These are phyloP conservation scores for Candida railenensis DNA, from an alignment of 805 yeast genomes.

Conservation along the genomic window DNA sequence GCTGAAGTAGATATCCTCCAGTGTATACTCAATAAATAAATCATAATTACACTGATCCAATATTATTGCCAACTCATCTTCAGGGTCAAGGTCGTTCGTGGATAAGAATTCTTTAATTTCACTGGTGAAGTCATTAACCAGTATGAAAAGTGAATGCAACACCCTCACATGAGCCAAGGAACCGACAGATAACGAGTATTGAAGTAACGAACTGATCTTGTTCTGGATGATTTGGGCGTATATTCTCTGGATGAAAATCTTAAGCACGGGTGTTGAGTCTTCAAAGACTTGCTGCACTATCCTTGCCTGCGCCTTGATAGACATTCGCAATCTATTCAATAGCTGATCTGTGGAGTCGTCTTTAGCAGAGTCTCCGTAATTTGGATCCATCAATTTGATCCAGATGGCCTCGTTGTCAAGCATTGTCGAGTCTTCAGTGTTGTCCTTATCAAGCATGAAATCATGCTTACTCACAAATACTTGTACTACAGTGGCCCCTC, in stretches of 20 bases:
- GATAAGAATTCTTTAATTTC: slow-evolving; percentile 62
- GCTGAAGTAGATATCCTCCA: slow-evolving; percentile 66
- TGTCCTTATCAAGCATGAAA: slow-evolving; percentile 52
- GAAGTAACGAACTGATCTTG: slow-evolving; percentile 56
- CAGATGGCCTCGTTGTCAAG: slow-evolving; percentile 53
- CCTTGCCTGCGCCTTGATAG: slow-evolving; percentile 70
- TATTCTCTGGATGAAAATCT: slow-evolving; percentile 69
- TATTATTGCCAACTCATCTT: slow-evolving; percentile 44
- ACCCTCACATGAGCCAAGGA: slow-evolving; percentile 74
- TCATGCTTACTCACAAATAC: slow-evolving; percentile 80
- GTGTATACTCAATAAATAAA: slow-evolving; percentile 66
- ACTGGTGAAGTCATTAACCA: slow-evolving; percentile 59
- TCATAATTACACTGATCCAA: slow-evolving; percentile 75
- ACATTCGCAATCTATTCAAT: slow-evolving; percentile 51
- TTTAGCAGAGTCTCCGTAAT: slow-evolving; percentile 43
- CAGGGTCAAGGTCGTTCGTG: slow-evolving; percentile 45
- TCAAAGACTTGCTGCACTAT: slow-evolving; percentile 73
- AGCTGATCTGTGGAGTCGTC: slow-evolving; percentile 53
- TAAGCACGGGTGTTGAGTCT: slow-evolving; percentile 65
- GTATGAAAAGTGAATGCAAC: slow-evolving; percentile 62
- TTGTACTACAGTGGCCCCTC: slow-evolving; percentile 79
- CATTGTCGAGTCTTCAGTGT: slow-evolving; percentile 15
- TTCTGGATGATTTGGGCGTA: slow-evolving; percentile 70
- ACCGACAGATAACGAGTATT: slow-evolving; percentile 60
- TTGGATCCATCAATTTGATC: slow-evolving; percentile 61